Conservation (phyloP, 2,329 filamentous ascomycete genomes). For the Ceratocystiopsis brevicomis region DNA sequence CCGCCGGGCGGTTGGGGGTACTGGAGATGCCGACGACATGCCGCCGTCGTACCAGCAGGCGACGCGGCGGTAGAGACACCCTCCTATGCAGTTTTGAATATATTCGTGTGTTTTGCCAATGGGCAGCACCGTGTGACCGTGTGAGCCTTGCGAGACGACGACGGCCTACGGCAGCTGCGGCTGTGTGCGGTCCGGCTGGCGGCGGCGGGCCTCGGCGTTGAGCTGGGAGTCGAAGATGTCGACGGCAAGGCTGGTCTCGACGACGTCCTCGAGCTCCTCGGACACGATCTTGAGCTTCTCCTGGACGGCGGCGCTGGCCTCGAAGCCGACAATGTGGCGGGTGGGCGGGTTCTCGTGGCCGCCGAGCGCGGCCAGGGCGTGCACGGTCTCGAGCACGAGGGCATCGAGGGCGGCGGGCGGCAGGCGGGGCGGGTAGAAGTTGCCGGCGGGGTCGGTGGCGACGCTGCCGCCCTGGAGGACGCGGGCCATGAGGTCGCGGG, state of each 20-base stretch:
- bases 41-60: slow-evolving; percentile 7
- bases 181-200: neutral
- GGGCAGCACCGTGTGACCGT: no score
- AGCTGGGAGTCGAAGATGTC: slow-evolving; percentile 49
- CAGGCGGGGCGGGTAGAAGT: slow-evolving; percentile 55
- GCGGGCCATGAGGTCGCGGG: slow-evolving; percentile 65
- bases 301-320: slow-evolving; percentile 73
- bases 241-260: slow-evolving; percentile 71
- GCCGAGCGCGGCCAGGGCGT: slow-evolving; percentile 78
- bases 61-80: neutral
- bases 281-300: slow-evolving; percentile 94
- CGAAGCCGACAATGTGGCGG: slow-evolving; percentile 79
- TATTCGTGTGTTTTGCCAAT: no score
- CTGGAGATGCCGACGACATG: neutral
- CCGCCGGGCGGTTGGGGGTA: neutral
- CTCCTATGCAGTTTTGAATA: no score
- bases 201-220: slow-evolving; percentile 29
- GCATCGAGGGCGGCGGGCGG: slow-evolving; percentile 48
- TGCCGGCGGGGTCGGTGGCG: slow-evolving; percentile 34
- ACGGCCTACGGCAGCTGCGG: no score
- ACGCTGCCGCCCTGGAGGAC: slow-evolving; percentile 63
- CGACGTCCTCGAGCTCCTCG: slow-evolving; percentile 90
- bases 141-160: no score
- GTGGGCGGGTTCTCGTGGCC: slow-evolving; percentile 92
- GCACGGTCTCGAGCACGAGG: slow-evolving; percentile 73